These are phyloP conservation scores for Ceratocystis smalleyi DNA, from an alignment of 2,329 filamentous ascomycete genomes.

Conservation along the genomic window DNA sequence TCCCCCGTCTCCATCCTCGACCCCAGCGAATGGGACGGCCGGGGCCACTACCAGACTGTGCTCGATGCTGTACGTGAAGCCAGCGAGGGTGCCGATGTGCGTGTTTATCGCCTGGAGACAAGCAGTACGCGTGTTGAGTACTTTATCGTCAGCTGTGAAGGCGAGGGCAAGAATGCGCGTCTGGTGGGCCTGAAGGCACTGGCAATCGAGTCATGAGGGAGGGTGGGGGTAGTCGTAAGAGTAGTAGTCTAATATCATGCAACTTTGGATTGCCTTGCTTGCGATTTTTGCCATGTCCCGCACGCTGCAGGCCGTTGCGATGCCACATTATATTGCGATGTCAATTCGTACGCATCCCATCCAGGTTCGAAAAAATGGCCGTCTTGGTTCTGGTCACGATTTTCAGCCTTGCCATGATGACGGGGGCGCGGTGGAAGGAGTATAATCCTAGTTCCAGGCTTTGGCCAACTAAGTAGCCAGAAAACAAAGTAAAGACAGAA, in stretches of 20 bases:
- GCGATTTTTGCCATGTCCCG: too few species aligned
- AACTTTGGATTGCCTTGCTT: too few species aligned
- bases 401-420: not conserved
- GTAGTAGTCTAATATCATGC: too few species aligned
- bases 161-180: constrained; percentile 38
- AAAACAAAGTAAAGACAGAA: not conserved
- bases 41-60: constrained; percentile 52
- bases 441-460: not conserved
- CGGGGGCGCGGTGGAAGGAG: not conserved
- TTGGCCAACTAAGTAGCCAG: not conserved
- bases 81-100: constrained; percentile 48
- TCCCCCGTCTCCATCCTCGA: constrained; percentile 50
- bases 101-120: constrained; percentile 54
- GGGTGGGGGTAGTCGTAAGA: not conserved
- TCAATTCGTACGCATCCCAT: too few species aligned
- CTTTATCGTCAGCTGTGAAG: constrained; percentile 55
- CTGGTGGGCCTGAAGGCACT: constrained; percentile 67
- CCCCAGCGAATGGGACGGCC: constrained; percentile 55
- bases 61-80: constrained; percentile 53
- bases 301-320: too few species aligned
- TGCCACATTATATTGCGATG: too few species aligned
- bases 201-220: constrained; percentile 50
- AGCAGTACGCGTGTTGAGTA: constrained; percentile 51
- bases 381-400: not conserved
- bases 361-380: too few species aligned